These are phyloP conservation scores for Coprinopsis sp. DNA, from an alignment of 768 basidiomycete genomes.

Conservation along the genomic window DNA sequence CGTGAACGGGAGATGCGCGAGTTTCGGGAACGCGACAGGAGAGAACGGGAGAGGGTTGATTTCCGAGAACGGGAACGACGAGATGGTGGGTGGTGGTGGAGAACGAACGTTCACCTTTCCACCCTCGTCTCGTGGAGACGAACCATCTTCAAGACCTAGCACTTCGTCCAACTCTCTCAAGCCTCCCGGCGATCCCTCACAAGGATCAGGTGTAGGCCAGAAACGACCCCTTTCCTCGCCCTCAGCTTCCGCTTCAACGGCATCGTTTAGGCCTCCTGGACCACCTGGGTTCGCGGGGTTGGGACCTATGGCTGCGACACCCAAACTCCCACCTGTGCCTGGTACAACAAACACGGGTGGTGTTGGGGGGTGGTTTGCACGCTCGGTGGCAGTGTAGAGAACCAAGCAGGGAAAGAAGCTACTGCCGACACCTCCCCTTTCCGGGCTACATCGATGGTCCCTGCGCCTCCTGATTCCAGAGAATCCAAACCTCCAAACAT, in stretches of 20 bases:
- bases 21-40: conserved; percentile 9
- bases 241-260: neutral
- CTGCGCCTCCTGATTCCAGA: too few relatives aligned
- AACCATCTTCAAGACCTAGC: too few relatives aligned
- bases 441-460: too few relatives aligned
- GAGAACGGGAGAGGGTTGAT: neutral
- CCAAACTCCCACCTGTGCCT: conserved; percentile 7
- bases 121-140: too few relatives aligned
- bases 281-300: neutral
- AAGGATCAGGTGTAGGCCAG: too few relatives aligned
- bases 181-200: too few relatives aligned
- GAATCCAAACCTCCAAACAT: too few relatives aligned
- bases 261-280: neutral
- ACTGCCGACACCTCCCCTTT: too few relatives aligned
- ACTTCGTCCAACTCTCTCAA: too few relatives aligned
- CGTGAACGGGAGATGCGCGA: conserved; percentile 2
- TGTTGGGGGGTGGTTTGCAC: neutral
- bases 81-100: conserved; percentile 6
- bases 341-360: conserved; percentile 8
- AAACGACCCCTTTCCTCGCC: too few relatives aligned
- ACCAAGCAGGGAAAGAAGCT: neutral
- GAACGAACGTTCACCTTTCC: too few relatives aligned
- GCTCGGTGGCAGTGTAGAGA: too few relatives aligned
- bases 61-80: neutral
- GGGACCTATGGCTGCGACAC: neutral